These are phyloP conservation scores for Pinguiococcus pyrenoidosus DNA, from an alignment of 108 stramenopile genomes.

Conservation along the genomic window DNA sequence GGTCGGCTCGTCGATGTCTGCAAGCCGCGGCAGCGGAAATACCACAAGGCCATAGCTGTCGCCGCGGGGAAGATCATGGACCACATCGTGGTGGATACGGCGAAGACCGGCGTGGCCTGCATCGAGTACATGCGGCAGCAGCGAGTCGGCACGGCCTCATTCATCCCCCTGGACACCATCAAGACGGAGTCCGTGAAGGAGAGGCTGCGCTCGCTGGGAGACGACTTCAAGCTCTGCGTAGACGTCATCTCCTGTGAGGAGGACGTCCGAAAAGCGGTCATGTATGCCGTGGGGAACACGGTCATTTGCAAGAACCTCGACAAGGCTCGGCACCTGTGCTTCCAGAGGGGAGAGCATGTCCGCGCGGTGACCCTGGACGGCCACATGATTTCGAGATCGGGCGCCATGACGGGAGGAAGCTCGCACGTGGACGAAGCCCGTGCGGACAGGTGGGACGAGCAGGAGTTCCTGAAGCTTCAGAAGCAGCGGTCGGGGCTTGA, in stretches of 20 bases:
- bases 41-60: conserved; percentile 84
- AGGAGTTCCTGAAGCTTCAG: conserved; percentile 49
- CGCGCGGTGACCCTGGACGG: conserved; percentile 80
- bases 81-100: conserved; percentile 87
- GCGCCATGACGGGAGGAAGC: conserved; percentile 91
- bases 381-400: conserved; percentile 73
- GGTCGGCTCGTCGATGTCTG: conserved; percentile 88
- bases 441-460: conserved; percentile 60
- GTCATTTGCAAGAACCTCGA: conserved; percentile 75
- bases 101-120: conserved; percentile 71
- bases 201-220: conserved; percentile 72
- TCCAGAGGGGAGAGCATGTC: conserved; percentile 34
- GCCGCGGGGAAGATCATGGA: conserved; percentile 95
- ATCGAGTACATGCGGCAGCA: conserved; percentile 84
- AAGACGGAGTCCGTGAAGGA: conserved; percentile 51
- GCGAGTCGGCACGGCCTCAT: conserved; percentile 78
- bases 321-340: conserved; percentile 68
- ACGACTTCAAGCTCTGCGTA: conserved; percentile 62
- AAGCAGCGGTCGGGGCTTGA: conserved; percentile 56
- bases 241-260: conserved; percentile 77
- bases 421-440: conserved; percentile 49
- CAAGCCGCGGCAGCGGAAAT: conserved; percentile 72
- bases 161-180: conserved; percentile 81
- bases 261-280: conserved; percentile 51
- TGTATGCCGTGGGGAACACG: conserved; percentile 71